Evolutionary conservation across 2,329 filamentous ascomycete species (phyloP).

Genomic region (Gaeumannomyces sp.): DNA sequence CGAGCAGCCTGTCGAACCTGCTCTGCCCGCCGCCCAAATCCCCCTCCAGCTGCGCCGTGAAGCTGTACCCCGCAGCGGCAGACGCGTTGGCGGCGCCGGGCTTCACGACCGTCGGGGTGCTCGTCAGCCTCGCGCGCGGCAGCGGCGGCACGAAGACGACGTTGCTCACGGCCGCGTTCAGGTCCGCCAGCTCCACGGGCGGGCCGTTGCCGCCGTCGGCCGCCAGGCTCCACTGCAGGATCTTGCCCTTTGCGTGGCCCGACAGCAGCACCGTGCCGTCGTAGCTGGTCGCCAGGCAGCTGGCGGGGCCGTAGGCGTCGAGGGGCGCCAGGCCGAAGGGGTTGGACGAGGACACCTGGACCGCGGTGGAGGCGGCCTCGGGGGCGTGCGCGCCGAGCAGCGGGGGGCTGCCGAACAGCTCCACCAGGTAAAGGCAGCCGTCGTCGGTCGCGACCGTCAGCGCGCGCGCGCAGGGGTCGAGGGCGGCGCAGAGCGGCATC

Average conservation of each 20-base stretch:
- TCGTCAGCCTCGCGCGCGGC: constrained; percentile 22
- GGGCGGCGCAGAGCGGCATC: constrained; percentile 62
- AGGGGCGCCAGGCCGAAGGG: constrained; percentile 52
- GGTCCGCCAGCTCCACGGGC: constrained; percentile 58
- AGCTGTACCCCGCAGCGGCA: constrained; percentile 48
- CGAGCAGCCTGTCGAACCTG: constrained; percentile 39
- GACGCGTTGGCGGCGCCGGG: constrained; percentile 57
- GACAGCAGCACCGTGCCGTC: constrained; percentile 76
- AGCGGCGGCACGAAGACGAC: constrained; percentile 64
- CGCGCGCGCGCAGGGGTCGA: constrained; percentile 80
- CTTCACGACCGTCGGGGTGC: constrained; percentile 62
- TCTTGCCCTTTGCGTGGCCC: constrained; percentile 72
- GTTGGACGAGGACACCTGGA: constrained; percentile 40
- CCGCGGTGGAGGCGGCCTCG: constrained; percentile 50
- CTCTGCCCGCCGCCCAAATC: constrained; percentile 29
- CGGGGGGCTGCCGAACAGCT: constrained; percentile 57
- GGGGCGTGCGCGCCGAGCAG: constrained; percentile 46
- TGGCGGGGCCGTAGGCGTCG: constrained; percentile 55
- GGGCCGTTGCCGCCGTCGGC: constrained; percentile 56
- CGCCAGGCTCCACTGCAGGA: constrained; percentile 74
- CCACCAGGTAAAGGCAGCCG: constrained; percentile 71
- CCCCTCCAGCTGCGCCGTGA: constrained; percentile 57
- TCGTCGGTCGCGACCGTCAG: constrained; percentile 77
- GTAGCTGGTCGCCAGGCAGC: constrained; percentile 69
- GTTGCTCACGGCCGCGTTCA: constrained; percentile 80